phyloP scores from a whole-genome alignment of 1,284 basidiomycete species.

The Boletus chippewaensis region DNA sequence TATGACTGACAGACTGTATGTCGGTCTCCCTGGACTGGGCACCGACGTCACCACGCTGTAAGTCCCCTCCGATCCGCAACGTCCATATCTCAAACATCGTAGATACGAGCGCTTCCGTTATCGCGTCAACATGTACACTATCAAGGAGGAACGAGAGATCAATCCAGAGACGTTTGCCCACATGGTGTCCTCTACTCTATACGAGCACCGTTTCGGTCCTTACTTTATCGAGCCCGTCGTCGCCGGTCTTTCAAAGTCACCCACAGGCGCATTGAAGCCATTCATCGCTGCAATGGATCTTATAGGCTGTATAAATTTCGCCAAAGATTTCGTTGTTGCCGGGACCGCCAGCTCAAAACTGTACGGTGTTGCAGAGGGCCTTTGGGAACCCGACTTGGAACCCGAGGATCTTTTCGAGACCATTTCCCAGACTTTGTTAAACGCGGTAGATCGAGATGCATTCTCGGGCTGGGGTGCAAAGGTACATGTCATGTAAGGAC shows the following conservation, averaged over 20 bases:
- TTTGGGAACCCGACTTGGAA: constrained; percentile 97
- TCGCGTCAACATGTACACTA: constrained; percentile 98
- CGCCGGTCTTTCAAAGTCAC: constrained; percentile 79
- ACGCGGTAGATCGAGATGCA: constrained; percentile 94
- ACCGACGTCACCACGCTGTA: constrained; percentile 91
- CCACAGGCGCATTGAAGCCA: constrained; percentile 72
- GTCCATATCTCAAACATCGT: constrained; percentile 12
- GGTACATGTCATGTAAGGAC: constrained; percentile 90
- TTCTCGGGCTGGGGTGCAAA: constrained; percentile 96
- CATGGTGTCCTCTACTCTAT: constrained; percentile 94
- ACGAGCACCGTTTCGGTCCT: constrained; percentile 93
- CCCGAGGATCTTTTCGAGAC: constrained; percentile 99
- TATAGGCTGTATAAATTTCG: constrained; percentile 93
- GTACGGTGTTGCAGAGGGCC: constrained; percentile 95
- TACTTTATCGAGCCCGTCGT: constrained; percentile 98
- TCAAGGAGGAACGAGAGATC: constrained; percentile 98
- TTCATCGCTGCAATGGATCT: constrained; percentile 97
- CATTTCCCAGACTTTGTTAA: constrained; percentile 92
- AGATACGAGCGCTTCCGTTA: constrained; percentile 88
- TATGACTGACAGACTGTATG: constrained; percentile 87
- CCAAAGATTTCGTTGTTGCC: constrained; percentile 95
- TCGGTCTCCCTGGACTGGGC: constrained; percentile 90
- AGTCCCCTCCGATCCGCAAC: constrained; percentile 27
- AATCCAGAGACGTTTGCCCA: constrained; percentile 95
- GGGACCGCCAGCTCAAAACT: constrained; percentile 93